These are phyloP conservation scores for Botryotinia globosa DNA, from an alignment of 2,329 filamentous ascomycete genomes.

Conservation along the genomic window DNA sequence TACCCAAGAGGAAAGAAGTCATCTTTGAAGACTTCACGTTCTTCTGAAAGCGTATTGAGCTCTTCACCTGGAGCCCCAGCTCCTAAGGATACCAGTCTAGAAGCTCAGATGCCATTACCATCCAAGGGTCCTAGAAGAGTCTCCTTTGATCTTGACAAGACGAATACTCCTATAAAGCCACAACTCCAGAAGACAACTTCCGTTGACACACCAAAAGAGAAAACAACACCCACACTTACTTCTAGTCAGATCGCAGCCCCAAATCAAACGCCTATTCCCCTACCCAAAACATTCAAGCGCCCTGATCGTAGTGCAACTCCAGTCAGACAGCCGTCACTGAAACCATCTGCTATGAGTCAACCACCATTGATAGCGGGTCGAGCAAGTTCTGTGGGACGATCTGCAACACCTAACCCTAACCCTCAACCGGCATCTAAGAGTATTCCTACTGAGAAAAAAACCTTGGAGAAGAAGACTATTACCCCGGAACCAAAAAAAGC, in stretches of 20 bases:
- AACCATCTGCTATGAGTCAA: constrained; percentile 13
- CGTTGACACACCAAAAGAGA: neutral
- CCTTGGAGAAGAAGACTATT: neutral
- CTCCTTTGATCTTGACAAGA: constrained; percentile 27
- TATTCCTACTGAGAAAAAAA: neutral
- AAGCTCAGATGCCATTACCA: constrained; percentile 30
- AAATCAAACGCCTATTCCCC: constrained; percentile 15
- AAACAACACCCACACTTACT: neutral
- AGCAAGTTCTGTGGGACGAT: neutral
- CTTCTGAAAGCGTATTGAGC: constrained; percentile 28
- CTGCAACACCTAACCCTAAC: constrained; percentile 13
- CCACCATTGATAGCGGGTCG: constrained; percentile 6
- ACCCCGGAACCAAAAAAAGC: constrained; percentile 7
- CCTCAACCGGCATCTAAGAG: neutral
- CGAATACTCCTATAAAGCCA: constrained; percentile 15
- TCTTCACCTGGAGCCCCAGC: constrained; percentile 28
- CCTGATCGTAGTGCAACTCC: constrained; percentile 12
- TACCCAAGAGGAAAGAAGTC: constrained; percentile 33
- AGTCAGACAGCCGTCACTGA: neutral
- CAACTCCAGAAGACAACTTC: constrained; percentile 8
- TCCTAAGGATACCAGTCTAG: constrained; percentile 27
- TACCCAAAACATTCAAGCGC: constrained; percentile 16
- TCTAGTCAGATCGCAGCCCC: constrained; percentile 3
- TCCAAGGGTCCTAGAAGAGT: constrained; percentile 22
- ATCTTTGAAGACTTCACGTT: constrained; percentile 26